Evolutionary conservation across 306 rosid genomes (phyloP).

Genomic region (Sophora flavescens): DNA sequence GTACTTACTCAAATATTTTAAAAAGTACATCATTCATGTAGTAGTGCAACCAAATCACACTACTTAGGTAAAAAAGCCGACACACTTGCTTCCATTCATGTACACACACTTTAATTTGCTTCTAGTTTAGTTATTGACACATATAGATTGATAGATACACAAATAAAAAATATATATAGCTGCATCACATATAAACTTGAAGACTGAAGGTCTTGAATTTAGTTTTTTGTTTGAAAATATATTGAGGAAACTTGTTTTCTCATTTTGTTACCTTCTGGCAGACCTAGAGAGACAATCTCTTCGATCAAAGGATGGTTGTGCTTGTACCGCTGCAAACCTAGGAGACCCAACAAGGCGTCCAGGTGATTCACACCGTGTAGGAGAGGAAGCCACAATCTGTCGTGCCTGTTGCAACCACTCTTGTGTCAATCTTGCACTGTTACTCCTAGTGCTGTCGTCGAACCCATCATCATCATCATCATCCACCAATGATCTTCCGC

Average conservation of each 20-base stretch:
- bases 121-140: not conserved
- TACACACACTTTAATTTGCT: too few species aligned
- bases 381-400: constrained; percentile 75
- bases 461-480: constrained; percentile 51
- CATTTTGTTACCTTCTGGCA: constrained; percentile 70
- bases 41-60: too few species aligned
- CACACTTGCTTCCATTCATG: too few species aligned
- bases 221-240: too few species aligned
- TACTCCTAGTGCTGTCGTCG: constrained; percentile 63
- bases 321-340: constrained; percentile 64
- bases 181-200: not conserved
- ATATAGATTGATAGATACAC: too few species aligned
- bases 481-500: not conserved
- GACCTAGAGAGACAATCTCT: constrained; percentile 76
- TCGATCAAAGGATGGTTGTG: constrained; percentile 53
- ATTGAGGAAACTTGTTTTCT: not conserved
- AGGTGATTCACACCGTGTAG: constrained; percentile 65
- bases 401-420: constrained; percentile 87
- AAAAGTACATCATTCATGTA: too few species aligned
- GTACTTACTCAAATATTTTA: too few species aligned
- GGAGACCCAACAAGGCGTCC: constrained; percentile 67
- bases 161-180: not conserved
- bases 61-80: too few species aligned
- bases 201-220: too few species aligned
- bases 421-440: constrained; percentile 60